phyloP scores from a whole-genome alignment of 176 grass and related monocot genomes.

The Ensete glaucum region DNA sequence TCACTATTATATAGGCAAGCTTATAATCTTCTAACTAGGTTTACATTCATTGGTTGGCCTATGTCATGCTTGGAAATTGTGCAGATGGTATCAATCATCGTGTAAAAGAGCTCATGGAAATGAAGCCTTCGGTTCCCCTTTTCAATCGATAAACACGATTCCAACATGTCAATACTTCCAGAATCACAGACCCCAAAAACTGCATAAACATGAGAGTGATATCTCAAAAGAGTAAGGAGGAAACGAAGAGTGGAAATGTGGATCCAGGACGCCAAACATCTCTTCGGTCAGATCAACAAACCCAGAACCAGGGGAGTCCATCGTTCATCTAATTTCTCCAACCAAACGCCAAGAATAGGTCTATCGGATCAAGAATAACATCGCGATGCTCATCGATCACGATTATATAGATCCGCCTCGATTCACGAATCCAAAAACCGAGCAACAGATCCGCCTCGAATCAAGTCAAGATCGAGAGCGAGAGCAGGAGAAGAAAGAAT shows the following conservation, averaged over 20 bases:
- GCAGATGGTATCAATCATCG: too few relatives aligned
- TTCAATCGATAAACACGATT: too few relatives aligned
- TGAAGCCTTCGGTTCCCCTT: too few relatives aligned
- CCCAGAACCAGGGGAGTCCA: neutral
- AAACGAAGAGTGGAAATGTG: neutral
- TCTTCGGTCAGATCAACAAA: neutral
- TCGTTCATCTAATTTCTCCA: neutral
- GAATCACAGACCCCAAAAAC: neutral
- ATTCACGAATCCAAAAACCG: neutral
- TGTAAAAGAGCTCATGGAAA: too few relatives aligned
- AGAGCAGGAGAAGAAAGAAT: too few relatives aligned
- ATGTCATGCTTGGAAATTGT: too few relatives aligned
- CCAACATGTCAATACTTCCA: too few relatives aligned
- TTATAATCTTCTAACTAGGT: too few relatives aligned
- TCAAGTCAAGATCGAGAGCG: too few relatives aligned
- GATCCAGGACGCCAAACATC: neutral
- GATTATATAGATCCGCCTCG: neutral
- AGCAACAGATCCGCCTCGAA: too few relatives aligned
- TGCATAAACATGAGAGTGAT: neutral
- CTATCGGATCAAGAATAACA: neutral
- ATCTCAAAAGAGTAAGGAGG: neutral
- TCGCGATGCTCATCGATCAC: neutral
- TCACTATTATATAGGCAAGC: too few relatives aligned
- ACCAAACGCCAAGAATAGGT: neutral
- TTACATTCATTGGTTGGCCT: too few relatives aligned